A percentile compares a stretch with the other conserved stretches of the same genome.
These are phyloP conservation scores for Apocynum venetum DNA, from an alignment of 257 asterid species.

Conservation along the genomic window DNA sequence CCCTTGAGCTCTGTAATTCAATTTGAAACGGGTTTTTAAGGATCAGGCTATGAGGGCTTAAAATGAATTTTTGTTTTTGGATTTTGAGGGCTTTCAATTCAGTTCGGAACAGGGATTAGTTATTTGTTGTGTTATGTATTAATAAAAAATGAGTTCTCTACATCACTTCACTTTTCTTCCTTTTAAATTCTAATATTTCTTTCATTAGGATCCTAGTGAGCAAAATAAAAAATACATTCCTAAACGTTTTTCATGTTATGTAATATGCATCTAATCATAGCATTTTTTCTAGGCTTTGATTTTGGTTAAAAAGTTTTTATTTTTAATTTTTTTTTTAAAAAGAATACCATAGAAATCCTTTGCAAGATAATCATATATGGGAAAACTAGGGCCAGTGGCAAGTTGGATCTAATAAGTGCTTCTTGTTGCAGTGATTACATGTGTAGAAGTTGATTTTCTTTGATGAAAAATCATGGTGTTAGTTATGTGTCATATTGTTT, in stretches of 20 bases:
- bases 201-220: background rate
- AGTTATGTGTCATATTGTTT: background rate
- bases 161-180: background rate
- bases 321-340: background rate
- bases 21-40: background rate
- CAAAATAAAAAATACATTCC: background rate
- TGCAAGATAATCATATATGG: background rate
- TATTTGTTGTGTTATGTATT: background rate
- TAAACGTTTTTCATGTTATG: too few species aligned
- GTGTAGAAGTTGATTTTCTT: background rate
- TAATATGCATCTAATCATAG: background rate
- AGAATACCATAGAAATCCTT: background rate
- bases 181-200: background rate
- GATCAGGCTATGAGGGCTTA: background rate
- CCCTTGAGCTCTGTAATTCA: background rate
- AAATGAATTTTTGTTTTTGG: background rate
- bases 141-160: background rate
- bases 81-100: background rate
- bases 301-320: background rate
- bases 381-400: background rate
- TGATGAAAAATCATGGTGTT: background rate
- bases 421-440: background rate
- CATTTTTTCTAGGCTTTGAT: background rate
- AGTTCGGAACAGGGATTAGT: background rate
- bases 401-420: background rate